Conservation (phyloP, 176 grass and related monocot species). For the Triticum monococcum region DNA sequence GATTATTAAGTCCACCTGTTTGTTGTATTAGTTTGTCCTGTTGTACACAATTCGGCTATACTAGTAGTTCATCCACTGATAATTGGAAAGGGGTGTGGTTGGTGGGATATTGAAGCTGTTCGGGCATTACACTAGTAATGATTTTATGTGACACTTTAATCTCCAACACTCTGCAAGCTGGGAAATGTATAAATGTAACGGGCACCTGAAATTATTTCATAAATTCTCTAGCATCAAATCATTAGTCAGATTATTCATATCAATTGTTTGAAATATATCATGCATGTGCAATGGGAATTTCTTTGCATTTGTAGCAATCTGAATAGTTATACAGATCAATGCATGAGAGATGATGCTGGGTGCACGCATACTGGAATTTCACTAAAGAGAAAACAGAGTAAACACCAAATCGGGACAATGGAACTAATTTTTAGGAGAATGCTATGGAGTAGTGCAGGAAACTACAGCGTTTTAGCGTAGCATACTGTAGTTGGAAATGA, state of each 20-base stretch:
- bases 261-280: conserved; percentile 4
- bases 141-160: neutral
- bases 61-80: neutral
- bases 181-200: neutral
- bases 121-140: neutral
- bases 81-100: neutral
- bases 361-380: neutral
- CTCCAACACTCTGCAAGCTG: neutral
- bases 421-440: neutral
- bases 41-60: conserved; percentile 10
- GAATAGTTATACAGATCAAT: neutral
- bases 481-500: neutral
- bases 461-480: neutral
- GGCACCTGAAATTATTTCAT: neutral
- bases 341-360: neutral
- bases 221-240: neutral
- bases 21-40: conserved; percentile 14
- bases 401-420: conserved; percentile 3
- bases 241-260: conserved; percentile 2
- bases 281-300: neutral
- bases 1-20: conserved; percentile 22
- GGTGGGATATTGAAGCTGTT: neutral
- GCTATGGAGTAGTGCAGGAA: neutral
- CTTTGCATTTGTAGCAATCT: neutral
- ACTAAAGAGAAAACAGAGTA: neutral